These are phyloP conservation scores for Starmerella tilneyi DNA, from an alignment of 805 yeast genomes.

Conservation along the genomic window DNA sequence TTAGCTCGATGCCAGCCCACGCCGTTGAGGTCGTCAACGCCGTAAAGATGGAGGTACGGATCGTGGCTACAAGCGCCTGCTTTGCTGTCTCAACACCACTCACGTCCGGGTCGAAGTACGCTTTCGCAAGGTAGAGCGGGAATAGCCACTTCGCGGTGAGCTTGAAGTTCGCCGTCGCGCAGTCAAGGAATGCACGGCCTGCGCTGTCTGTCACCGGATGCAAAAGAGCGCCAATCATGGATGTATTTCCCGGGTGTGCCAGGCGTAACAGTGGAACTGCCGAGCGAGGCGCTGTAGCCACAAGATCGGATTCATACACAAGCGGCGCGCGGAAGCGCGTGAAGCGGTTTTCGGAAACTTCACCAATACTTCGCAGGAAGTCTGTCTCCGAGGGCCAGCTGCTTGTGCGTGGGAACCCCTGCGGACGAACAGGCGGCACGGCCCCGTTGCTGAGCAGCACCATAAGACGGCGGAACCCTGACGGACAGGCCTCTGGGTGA, in stretches of 20 bases:
- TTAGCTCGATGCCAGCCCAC: constrained; percentile 34
- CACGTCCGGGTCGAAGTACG: constrained; percentile 7
- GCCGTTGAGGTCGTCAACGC: constrained; percentile 31
- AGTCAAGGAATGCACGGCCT: constrained; percentile 23
- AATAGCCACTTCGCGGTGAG: constrained; percentile 27
- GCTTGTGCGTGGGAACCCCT: constrained; percentile 25
- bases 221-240: constrained; percentile 29
- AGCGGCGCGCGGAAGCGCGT: constrained; percentile 30
- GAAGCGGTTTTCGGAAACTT: constrained; percentile 28
- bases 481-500: constrained; percentile 32
- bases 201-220: constrained; percentile 29
- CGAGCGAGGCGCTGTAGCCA: constrained; percentile 20
- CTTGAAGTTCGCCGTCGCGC: constrained; percentile 24
- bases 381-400: constrained; percentile 27
- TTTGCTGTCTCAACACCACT: not conserved
- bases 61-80: constrained; percentile 22
- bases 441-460: constrained; percentile 26
- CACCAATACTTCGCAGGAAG: constrained; percentile 29
- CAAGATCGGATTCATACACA: constrained; percentile 23
- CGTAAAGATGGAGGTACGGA: constrained; percentile 24
- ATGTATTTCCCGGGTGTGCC: constrained; percentile 30
- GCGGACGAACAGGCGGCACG: constrained; percentile 29
- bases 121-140: constrained; percentile 25
- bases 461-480: constrained; percentile 28
- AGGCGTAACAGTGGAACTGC: constrained; percentile 23